These are phyloP conservation scores for Amaranthus tricolor DNA, from an alignment of 179 eudicot genomes.

Conservation along the genomic window DNA sequence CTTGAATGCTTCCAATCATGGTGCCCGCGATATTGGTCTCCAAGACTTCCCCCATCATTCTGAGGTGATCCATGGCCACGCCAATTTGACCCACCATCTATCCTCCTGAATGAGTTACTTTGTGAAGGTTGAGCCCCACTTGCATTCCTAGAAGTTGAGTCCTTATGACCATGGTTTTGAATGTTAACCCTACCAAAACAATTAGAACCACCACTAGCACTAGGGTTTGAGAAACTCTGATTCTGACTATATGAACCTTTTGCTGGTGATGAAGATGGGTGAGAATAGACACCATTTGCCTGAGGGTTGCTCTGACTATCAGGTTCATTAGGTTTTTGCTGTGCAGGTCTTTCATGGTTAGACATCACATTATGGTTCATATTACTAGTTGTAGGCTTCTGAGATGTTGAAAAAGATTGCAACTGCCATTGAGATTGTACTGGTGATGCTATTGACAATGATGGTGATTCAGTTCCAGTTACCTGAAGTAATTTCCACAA, in stretches of 20 bases:
- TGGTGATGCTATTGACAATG: conserved; percentile 14
- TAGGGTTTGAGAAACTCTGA: conserved; percentile 38
- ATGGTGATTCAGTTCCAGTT: conserved; percentile 25
- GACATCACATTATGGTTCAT: conserved; percentile 37
- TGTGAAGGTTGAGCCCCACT: conserved; percentile 57
- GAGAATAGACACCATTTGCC: conserved; percentile 41
- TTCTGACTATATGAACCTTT: conserved; percentile 31
- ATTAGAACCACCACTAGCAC: conserved; percentile 32
- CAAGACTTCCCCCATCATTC: conserved; percentile 56
- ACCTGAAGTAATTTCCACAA: conserved; percentile 38
- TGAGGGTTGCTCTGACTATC: conserved; percentile 46
- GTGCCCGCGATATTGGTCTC: conserved; percentile 72
- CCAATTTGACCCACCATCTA: conserved; percentile 50
- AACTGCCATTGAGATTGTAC: conserved; percentile 15
- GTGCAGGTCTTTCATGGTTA: conserved; percentile 49
- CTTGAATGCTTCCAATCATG: conserved; percentile 69
- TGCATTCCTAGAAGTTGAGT: conserved; percentile 41
- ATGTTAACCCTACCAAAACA: conserved; percentile 34
- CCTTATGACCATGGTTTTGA: conserved; percentile 35
- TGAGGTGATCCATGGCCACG: conserved; percentile 78
- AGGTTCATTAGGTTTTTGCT: conserved; percentile 63
- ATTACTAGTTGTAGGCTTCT: conserved; percentile 38
- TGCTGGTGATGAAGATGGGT: conserved; percentile 33
- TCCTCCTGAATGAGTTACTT: conserved; percentile 61
- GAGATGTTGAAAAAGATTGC: conserved; percentile 34